Percentiles rank a stretch among this genome's conserved stretches.
These are phyloP conservation scores for Zhuliangozyma blackwelliae DNA, from an alignment of 1,139 yeast species.

Conservation along the genomic window DNA sequence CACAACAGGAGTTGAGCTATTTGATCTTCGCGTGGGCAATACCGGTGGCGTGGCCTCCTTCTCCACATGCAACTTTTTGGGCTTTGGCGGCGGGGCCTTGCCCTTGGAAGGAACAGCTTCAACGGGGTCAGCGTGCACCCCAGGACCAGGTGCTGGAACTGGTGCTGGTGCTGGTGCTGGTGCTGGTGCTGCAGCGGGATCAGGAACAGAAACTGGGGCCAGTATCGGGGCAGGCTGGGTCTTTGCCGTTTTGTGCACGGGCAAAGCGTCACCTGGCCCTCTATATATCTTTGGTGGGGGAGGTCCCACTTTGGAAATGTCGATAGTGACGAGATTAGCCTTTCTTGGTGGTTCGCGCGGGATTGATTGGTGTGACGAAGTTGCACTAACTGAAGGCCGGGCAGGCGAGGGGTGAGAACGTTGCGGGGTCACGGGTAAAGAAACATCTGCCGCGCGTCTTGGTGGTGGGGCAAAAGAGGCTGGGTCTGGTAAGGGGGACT, in stretches of 20 bases:
- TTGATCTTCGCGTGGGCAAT: no score
- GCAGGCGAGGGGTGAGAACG: neutral
- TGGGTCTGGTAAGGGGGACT: slow-evolving; percentile 33
- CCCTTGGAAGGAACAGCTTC: neutral
- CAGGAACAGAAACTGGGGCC: no score
- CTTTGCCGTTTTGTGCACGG: neutral
- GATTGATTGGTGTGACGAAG: neutral
- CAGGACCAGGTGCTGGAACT: neutral
- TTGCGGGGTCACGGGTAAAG: neutral
- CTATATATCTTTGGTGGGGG: slow-evolving; percentile 10
- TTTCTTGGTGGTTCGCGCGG: slow-evolving; percentile 2
- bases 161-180: neutral
- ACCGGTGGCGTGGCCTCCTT: no score
- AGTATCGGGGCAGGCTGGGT: no score
- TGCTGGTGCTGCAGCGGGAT: neutral
- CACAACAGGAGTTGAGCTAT: no score
- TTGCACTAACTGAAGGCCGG: neutral
- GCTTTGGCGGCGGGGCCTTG: slow-evolving; percentile 15
- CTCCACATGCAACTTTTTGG: slow-evolving; percentile 6
- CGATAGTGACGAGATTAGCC: slow-evolving; percentile 2
- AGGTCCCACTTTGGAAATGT: slow-evolving; percentile 5
- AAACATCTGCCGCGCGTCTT: no score
- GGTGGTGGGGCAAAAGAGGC: slow-evolving; percentile 44
- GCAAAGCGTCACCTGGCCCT: slow-evolving; percentile 2
- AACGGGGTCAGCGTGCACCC: no score